A percentile compares a stretch with the other conserved stretches of the same genome.
These are phyloP conservation scores for Chenopodium formosanum DNA, from an alignment of 148 eudicot genomes.

Conservation along the genomic window DNA sequence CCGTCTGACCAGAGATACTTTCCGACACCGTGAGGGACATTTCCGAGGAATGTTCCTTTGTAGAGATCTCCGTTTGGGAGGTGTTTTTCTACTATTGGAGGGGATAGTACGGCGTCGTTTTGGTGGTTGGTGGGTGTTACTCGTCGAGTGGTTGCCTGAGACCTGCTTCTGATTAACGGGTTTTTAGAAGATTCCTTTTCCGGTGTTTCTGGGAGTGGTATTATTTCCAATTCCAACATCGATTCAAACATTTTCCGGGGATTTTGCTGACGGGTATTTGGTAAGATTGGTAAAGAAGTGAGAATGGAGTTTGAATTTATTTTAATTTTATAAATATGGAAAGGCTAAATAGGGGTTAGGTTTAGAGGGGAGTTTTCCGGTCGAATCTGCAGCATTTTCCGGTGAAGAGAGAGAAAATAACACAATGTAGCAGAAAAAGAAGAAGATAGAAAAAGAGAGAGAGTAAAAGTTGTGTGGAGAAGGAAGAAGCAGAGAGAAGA, in stretches of 20 bases:
- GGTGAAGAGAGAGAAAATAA: background rate
- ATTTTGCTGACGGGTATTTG: background rate
- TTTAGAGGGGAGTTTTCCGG: background rate
- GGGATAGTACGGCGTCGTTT: conserved; percentile 10
- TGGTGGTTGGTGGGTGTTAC: conserved; percentile 44
- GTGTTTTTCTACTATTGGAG: conserved; percentile 36
- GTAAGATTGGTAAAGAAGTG: no score
- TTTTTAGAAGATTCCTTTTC: conserved; percentile 16
- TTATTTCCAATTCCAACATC: conserved; percentile 18
- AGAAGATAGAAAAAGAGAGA: background rate
- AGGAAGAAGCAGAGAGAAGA: background rate
- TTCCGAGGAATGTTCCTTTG: conserved; percentile 62
- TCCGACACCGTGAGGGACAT: conserved; percentile 69
- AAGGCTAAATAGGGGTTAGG: background rate
- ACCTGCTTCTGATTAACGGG: conserved; percentile 36
- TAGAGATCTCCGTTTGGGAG: conserved; percentile 85
- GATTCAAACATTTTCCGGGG: conserved; percentile 21
- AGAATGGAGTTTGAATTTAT: background rate
- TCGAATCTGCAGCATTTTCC: conserved; percentile 28
- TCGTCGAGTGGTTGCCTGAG: conserved; percentile 46
- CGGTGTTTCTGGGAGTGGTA: conserved; percentile 1
- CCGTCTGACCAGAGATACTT: conserved; percentile 93
- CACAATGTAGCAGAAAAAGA: background rate
- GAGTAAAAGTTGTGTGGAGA: background rate
- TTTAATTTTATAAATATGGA: background rate